Evolutionary conservation across 805 yeast species (phyloP).

Genomic region (Cephaloascus albidus): DNA sequence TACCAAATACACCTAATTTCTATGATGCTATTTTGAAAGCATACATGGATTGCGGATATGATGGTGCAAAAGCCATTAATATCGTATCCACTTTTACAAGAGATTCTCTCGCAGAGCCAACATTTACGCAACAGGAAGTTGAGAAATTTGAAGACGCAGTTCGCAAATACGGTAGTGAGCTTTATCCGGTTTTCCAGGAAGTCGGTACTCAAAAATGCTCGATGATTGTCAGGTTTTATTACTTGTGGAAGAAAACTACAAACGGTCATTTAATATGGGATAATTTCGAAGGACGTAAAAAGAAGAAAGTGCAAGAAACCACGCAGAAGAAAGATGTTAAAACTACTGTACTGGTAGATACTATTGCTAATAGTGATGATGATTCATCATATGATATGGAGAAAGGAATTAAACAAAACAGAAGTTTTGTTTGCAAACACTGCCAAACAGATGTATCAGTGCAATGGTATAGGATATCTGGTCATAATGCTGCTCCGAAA

Average conservation of each 20-base stretch:
- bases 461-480: constrained; percentile 70
- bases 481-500: constrained; percentile 32
- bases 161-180: constrained; percentile 62
- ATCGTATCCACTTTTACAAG: constrained; percentile 42
- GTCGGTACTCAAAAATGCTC: constrained; percentile 70
- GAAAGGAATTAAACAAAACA: constrained; percentile 29
- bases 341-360: constrained; percentile 19
- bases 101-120: constrained; percentile 64
- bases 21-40: constrained; percentile 61
- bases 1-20: constrained; percentile 70
- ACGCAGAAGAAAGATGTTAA: constrained; percentile 7
- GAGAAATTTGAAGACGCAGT: constrained; percentile 69
- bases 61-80: constrained; percentile 38
- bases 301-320: constrained; percentile 40
- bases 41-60: constrained; percentile 42
- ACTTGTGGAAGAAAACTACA: constrained; percentile 84
- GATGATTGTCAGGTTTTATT: constrained; percentile 80
- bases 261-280: constrained; percentile 79
- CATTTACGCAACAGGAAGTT: constrained; percentile 56
- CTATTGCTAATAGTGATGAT: constrained; percentile 55
- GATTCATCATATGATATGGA: constrained; percentile 61
- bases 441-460: constrained; percentile 49
- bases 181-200: constrained; percentile 60
- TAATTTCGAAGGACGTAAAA: constrained; percentile 59
- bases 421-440: constrained; percentile 56